phyloP scores from a whole-genome alignment of 2,329 filamentous ascomycete species.

The Aschersonia sp. region DNA sequence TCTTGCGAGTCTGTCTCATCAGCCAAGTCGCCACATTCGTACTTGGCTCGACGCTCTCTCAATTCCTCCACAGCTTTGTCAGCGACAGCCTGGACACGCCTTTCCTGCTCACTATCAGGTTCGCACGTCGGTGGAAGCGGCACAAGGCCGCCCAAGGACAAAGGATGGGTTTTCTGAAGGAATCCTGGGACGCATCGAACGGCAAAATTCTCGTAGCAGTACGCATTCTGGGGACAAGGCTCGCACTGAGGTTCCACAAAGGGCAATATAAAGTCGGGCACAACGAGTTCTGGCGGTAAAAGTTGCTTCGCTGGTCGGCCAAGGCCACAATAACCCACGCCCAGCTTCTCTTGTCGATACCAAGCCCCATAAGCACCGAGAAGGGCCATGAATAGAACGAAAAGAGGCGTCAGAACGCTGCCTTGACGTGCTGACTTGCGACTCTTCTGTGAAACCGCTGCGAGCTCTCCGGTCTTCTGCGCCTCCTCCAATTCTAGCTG shows the following conservation, averaged over 20 bases:
- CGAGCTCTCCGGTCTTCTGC: slow-evolving; percentile 35
- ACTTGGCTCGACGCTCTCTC: slow-evolving; percentile 72
- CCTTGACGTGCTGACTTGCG: slow-evolving; percentile 22
- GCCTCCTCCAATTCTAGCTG: slow-evolving; percentile 67
- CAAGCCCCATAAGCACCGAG: slow-evolving; percentile 62
- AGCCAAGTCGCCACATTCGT: slow-evolving; percentile 68
- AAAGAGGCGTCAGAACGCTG: slow-evolving; percentile 49
- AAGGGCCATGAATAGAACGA: slow-evolving; percentile 56
- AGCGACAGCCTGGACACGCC: slow-evolving; percentile 74
- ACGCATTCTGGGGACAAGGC: slow-evolving; percentile 78
- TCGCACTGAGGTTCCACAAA: slow-evolving; percentile 73
- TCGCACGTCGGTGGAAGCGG: slow-evolving; percentile 87
- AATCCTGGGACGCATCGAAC: slow-evolving; percentile 80
- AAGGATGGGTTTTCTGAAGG: slow-evolving; percentile 68
- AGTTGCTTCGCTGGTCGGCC: slow-evolving; percentile 46
- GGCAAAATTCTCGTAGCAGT: slow-evolving; percentile 66
- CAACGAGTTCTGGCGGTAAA: slow-evolving; percentile 30
- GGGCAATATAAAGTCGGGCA: slow-evolving; percentile 60
- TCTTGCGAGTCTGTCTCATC: slow-evolving; percentile 46
- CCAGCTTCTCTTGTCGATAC: slow-evolving; percentile 92
- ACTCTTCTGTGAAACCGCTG: slow-evolving; percentile 27
- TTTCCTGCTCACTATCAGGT: slow-evolving; percentile 83
- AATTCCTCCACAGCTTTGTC: slow-evolving; percentile 80
- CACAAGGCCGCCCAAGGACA: slow-evolving; percentile 66
- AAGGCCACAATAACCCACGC: slow-evolving; percentile 86